Evolutionary conservation across 495 filamentous ascomycete species (phyloP).

Genomic region (Podospora australis): DNA sequence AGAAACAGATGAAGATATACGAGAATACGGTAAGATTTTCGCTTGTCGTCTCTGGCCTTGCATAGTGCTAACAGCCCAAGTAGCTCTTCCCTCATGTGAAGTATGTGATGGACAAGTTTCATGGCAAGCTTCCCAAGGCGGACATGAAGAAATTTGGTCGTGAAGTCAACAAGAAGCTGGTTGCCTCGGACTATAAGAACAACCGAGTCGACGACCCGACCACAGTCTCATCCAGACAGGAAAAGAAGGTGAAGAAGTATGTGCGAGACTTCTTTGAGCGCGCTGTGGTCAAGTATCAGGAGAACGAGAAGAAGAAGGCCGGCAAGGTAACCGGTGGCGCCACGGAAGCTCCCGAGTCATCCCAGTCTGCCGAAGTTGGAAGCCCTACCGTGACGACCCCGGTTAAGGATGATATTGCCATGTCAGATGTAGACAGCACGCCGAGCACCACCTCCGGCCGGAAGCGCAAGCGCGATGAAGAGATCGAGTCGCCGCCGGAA

Average conservation of each 20-base stretch:
- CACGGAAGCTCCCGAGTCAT: neutral
- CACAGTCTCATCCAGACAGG: constrained; percentile 64
- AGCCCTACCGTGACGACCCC: constrained; percentile 18
- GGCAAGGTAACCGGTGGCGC: constrained; percentile 19
- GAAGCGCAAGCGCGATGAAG: constrained; percentile 58
- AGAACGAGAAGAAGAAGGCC: constrained; percentile 59
- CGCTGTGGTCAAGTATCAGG: constrained; percentile 66
- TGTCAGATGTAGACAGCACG: constrained; percentile 36
- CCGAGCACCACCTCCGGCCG: constrained; percentile 27
- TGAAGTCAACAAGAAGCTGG: constrained; percentile 81
- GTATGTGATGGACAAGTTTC: constrained; percentile 78
- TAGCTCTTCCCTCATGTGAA: constrained; percentile 80
- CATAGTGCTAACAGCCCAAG: constrained; percentile 19
- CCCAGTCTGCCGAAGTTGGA: constrained; percentile 15
- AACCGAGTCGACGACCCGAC: constrained; percentile 75
- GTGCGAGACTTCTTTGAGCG: constrained; percentile 83
- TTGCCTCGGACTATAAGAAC: constrained; percentile 83
- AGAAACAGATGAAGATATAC: constrained; percentile 89
- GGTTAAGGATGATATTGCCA: constrained; percentile 18
- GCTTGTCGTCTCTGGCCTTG: neutral
- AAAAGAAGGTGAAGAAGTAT: constrained; percentile 71
- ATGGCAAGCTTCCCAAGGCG: constrained; percentile 74
- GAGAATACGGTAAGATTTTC: constrained; percentile 68
- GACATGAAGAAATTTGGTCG: constrained; percentile 83
- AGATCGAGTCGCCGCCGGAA: constrained; percentile 25